phyloP scores from a whole-genome alignment of 441 rosid species.

The Erodium chrysanthum region DNA sequence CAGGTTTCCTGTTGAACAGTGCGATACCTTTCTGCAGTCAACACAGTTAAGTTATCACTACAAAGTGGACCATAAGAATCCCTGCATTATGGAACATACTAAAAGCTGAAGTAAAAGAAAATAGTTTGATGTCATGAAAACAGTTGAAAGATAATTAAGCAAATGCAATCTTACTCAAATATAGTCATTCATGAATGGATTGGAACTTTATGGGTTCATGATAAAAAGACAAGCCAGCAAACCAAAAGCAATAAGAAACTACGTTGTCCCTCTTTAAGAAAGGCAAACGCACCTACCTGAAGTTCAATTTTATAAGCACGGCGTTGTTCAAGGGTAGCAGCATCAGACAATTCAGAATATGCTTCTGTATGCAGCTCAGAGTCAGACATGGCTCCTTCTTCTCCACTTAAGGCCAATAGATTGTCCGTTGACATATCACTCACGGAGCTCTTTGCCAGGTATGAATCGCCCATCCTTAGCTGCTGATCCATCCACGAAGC shows the following conservation, averaged over 20 bases:
- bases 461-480: conserved; percentile 48
- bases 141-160: background rate
- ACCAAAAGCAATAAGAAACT: too few relatives aligned
- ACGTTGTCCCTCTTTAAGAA: too few relatives aligned
- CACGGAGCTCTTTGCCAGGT: conserved; percentile 35
- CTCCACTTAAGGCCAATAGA: conserved; percentile 42
- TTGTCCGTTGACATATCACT: conserved; percentile 44
- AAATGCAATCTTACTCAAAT: background rate
- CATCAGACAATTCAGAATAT: conserved; percentile 60
- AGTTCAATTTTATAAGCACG: conserved; percentile 90
- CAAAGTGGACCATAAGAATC: too few relatives aligned
- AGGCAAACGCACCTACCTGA: conserved; percentile 43
- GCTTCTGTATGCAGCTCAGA: conserved; percentile 53
- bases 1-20: too few relatives aligned
- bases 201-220: too few relatives aligned
- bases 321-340: conserved; percentile 84
- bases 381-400: conserved; percentile 52
- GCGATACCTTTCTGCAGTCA: too few relatives aligned
- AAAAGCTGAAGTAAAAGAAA: too few relatives aligned
- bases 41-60: too few relatives aligned
- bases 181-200: too few relatives aligned
- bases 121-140: background rate
- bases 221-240: too few relatives aligned
- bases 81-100: too few relatives aligned
- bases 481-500: conserved; percentile 94